Evolutionary conservation across 2,329 filamentous ascomycete genomes (phyloP).

Genomic region (Calonectria fujianensis): DNA sequence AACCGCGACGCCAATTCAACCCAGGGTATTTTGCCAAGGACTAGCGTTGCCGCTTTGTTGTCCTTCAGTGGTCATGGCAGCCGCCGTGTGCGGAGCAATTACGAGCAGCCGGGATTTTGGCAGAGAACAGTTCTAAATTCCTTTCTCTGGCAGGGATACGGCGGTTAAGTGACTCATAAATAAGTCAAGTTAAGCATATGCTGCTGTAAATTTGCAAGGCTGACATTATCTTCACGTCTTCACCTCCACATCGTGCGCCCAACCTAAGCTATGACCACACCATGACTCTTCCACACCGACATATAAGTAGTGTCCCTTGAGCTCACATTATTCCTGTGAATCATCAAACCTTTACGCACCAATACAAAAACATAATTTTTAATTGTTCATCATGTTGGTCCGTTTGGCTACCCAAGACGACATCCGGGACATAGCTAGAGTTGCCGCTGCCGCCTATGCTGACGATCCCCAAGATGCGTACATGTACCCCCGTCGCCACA

Average conservation of each 20-base stretch:
- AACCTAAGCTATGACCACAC: background rate
- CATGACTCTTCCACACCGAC: background rate
- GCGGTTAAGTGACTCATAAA: background rate
- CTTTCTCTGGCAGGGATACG: background rate
- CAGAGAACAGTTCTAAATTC: background rate
- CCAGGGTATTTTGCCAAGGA: no score
- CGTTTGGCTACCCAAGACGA: background rate
- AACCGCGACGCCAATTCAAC: no score
- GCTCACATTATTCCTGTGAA: background rate
- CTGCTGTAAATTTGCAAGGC: background rate
- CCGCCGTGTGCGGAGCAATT: background rate
- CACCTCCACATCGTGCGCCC: background rate
- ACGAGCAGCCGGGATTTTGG: background rate
- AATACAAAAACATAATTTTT: background rate
- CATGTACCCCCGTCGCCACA: background rate
- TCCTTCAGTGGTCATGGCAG: no score
- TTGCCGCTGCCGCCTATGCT: background rate
- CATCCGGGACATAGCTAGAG: background rate
- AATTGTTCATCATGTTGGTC: background rate
- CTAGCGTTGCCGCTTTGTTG: no score
- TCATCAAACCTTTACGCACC: background rate
- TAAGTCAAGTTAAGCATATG: background rate
- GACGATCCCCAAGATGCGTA: background rate
- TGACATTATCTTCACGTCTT: background rate
- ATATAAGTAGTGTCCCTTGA: background rate